Evolutionary conservation across 371 early-diverging fungal species (phyloP).

Genomic region (Syncephalastrum sp.): DNA sequence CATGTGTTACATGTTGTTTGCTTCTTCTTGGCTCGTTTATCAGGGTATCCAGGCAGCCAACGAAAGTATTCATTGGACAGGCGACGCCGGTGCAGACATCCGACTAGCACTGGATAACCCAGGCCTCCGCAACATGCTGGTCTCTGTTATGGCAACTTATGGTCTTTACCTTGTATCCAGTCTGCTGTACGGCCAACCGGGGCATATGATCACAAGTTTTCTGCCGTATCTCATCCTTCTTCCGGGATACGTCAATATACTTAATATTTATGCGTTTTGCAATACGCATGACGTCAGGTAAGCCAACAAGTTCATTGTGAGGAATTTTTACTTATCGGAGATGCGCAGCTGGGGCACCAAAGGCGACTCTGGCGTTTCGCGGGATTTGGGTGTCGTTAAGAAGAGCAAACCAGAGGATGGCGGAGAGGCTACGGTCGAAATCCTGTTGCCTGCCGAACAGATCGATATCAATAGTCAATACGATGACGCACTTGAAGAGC

Average conservation of each 20-base stretch:
- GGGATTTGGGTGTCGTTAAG: constrained; percentile 63
- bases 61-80: constrained; percentile 22
- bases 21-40: constrained; percentile 48
- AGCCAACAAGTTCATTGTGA: not conserved
- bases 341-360: constrained; percentile 90
- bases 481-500: constrained; percentile 61
- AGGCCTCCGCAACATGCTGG: constrained; percentile 57
- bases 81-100: constrained; percentile 30
- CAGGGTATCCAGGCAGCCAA: constrained; percentile 44
- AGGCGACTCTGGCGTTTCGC: constrained; percentile 69
- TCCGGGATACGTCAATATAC: constrained; percentile 64
- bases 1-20: constrained; percentile 50
- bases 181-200: constrained; percentile 62
- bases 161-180: constrained; percentile 65
- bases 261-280: constrained; percentile 73
- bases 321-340: not conserved
- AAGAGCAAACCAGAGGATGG: constrained; percentile 51
- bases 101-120: constrained; percentile 29
- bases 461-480: constrained; percentile 69
- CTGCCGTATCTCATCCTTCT: constrained; percentile 60
- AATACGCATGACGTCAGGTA: constrained; percentile 74
- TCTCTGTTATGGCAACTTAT: constrained; percentile 62
- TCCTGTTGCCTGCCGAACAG: constrained; percentile 69
- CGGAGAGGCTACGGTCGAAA: constrained; percentile 41
- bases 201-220: constrained; percentile 70